Conservation (phyloP, 2,329 filamentous ascomycete species). For the Fusarium circinatum region DNA sequence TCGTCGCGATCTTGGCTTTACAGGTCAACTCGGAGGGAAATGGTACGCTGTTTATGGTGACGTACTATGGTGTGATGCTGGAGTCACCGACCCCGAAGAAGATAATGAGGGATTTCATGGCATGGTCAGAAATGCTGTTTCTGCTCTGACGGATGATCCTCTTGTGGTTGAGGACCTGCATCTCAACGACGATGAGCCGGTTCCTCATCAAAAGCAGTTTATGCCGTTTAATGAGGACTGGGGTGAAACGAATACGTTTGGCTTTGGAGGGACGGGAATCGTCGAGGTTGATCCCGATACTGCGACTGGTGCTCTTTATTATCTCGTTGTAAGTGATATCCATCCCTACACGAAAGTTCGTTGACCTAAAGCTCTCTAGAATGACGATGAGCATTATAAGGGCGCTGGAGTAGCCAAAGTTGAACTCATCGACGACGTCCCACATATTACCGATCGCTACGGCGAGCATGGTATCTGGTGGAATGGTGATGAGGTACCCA, state of each 20-base stretch:
- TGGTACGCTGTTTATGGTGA: slow-evolving; percentile 53
- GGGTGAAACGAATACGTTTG: slow-evolving; percentile 50
- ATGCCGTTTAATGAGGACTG: slow-evolving; percentile 50
- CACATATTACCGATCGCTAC: slow-evolving; percentile 49
- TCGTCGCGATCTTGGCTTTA: slow-evolving; percentile 52
- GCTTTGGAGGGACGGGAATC: slow-evolving; percentile 54
- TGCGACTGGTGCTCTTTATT: slow-evolving; percentile 49
- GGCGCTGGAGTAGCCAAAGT: slow-evolving; percentile 52
- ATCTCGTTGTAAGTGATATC: slow-evolving; percentile 47
- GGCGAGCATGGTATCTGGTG: slow-evolving; percentile 49
- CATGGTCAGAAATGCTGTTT: slow-evolving; percentile 53
- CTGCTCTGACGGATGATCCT: slow-evolving; percentile 48
- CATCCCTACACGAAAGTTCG: fast-evolving
- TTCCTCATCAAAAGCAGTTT: slow-evolving; percentile 49
- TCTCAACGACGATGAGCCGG: slow-evolving; percentile 45
- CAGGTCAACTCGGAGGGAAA: slow-evolving; percentile 48
- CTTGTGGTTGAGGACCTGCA: slow-evolving; percentile 51
- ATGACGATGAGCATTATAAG: slow-evolving; percentile 47
- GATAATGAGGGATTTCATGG: slow-evolving; percentile 51
- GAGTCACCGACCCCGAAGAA: slow-evolving; percentile 45
- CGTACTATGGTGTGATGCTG: slow-evolving; percentile 49
- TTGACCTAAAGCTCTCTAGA: slow-evolving; percentile 29
- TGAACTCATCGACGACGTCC: slow-evolving; percentile 46
- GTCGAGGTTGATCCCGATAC: slow-evolving; percentile 47
- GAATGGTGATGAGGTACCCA: slow-evolving; percentile 43